Conservation (phyloP, 2,329 filamentous ascomycete species). For the Aspergillus ustus region DNA sequence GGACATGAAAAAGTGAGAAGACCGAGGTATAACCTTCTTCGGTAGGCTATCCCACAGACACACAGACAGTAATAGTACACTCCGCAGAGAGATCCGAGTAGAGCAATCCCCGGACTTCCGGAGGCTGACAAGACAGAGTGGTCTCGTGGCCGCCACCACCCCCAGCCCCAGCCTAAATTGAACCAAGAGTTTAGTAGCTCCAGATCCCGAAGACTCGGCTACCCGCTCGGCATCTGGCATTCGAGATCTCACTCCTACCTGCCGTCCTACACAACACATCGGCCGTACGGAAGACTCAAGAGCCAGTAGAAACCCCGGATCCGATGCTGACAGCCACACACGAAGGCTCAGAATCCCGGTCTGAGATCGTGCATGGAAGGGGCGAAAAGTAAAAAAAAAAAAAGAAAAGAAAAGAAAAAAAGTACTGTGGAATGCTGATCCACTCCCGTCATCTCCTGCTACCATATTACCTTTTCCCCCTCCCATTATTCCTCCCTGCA, state of each 20-base stretch:
- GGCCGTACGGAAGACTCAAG: neutral
- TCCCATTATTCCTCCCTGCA: no score
- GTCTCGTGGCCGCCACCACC: neutral
- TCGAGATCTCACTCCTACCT: neutral
- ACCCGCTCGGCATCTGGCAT: neutral
- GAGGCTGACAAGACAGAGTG: neutral
- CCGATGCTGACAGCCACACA: neutral
- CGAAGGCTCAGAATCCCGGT: neutral
- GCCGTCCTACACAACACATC: no score
- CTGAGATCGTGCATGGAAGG: no score
- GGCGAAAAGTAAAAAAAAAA: no score
- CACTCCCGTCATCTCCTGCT: neutral
- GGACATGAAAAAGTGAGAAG: neutral
- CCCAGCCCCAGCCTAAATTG: neutral
- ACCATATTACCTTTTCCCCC: neutral
- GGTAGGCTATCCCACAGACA: neutral
- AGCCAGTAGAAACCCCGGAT: neutral
- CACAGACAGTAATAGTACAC: neutral
- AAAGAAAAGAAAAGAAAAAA: no score
- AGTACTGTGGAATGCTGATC: neutral
- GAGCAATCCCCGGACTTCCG: neutral
- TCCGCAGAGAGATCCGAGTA: neutral
- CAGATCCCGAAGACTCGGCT: slow-evolving; percentile 1
- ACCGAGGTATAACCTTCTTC: neutral
- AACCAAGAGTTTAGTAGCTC: neutral